These are phyloP conservation scores for Pseudonitzschia pungens DNA, from an alignment of 108 stramenopile genomes.

Conservation along the genomic window DNA sequence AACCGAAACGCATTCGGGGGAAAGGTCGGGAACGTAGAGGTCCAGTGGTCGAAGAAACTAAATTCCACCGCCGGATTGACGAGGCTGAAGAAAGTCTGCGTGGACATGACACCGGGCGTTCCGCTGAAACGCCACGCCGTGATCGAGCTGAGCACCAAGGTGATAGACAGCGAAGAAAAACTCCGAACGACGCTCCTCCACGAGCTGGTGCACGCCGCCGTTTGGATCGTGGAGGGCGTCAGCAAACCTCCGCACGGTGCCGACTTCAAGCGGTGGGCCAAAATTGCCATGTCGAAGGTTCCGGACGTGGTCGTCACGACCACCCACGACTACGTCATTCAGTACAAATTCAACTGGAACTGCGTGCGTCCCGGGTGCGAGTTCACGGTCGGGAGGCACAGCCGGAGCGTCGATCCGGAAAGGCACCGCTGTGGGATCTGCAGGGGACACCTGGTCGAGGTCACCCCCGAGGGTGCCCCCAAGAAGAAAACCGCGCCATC, in stretches of 20 bases:
- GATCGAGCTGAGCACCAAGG: conserved; percentile 90
- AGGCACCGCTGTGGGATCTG: conserved; percentile 75
- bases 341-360: conserved; percentile 79
- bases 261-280: conserved; percentile 87
- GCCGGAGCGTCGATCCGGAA: conserved; percentile 56
- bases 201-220: conserved; percentile 95
- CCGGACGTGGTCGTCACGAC: conserved; percentile 73
- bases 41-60: conserved; percentile 82
- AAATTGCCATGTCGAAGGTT: conserved; percentile 57
- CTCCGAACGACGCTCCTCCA: conserved; percentile 87
- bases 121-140: conserved; percentile 36
- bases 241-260: conserved; percentile 85
- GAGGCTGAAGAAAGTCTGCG: conserved; percentile 25
- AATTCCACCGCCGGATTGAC: conserved; percentile 88
- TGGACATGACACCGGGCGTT: conserved; percentile 14
- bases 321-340: conserved; percentile 78
- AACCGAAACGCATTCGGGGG: conserved; percentile 50
- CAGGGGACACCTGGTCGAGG: conserved; percentile 62
- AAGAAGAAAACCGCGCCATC: conserved; percentile 52
- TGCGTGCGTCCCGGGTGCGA: conserved; percentile 55
- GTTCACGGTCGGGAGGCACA: conserved; percentile 64
- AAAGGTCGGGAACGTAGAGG: conserved; percentile 38
- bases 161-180: conserved; percentile 71
- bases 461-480: conserved; percentile 34
- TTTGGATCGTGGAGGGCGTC: conserved; percentile 86